Conservation (phyloP, 176 grass and related monocot species). For the Hordeum marinum region DNA sequence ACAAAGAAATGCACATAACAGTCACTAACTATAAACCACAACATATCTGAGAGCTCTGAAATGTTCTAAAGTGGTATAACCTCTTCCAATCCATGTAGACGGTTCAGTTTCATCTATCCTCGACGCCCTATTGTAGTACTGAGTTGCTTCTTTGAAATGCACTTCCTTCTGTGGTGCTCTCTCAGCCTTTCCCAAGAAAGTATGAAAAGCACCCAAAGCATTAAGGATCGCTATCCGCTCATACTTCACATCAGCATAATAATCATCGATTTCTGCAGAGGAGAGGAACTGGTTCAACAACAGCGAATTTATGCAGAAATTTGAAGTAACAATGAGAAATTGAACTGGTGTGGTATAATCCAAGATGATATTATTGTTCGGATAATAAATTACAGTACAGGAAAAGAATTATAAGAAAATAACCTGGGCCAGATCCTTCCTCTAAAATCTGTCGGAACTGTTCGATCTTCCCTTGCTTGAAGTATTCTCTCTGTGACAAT, state of each 20-base stretch:
- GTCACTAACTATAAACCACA: slow-evolving; percentile 1
- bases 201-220: slow-evolving; percentile 87
- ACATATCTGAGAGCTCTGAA: slow-evolving; percentile 4
- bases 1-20: neutral
- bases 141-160: slow-evolving; percentile 80
- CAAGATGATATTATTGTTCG: neutral
- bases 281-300: slow-evolving; percentile 19
- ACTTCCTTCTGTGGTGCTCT: slow-evolving; percentile 66
- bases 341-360: neutral
- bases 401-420: neutral
- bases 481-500: slow-evolving; percentile 80
- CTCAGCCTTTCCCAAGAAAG: slow-evolving; percentile 78
- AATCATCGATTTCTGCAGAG: slow-evolving; percentile 86
- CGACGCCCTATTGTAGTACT: slow-evolving; percentile 92
- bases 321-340: slow-evolving; percentile 3
- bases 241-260: slow-evolving; percentile 97
- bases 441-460: slow-evolving; percentile 95
- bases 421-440: slow-evolving; percentile 95
- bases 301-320: neutral
- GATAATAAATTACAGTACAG: neutral
- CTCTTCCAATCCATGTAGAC: slow-evolving; percentile 96
- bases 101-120: slow-evolving; percentile 87
- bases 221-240: slow-evolving; percentile 89
- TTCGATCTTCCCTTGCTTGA: slow-evolving; percentile 87
- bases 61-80: slow-evolving; percentile 32